phyloP scores from a whole-genome alignment of 805 yeast species.

The Isabelozyma pseudorhagii region DNA sequence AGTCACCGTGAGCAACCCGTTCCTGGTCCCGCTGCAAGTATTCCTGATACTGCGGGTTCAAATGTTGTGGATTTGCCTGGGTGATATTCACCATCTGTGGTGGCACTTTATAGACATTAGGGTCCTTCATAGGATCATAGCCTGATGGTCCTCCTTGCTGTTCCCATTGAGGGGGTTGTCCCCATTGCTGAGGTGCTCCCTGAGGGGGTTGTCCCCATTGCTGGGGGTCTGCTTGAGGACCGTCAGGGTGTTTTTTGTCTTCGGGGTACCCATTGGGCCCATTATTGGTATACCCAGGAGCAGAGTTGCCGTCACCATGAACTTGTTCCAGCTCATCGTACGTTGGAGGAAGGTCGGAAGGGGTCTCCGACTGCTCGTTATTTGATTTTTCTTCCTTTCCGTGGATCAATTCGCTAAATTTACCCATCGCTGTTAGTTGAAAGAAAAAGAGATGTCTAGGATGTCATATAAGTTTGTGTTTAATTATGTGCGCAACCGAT shows the following conservation, averaged over 20 bases:
- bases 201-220: not conserved
- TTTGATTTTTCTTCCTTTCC: not conserved
- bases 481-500: no score
- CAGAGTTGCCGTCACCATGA: not conserved
- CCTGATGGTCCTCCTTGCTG: not conserved
- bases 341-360: not conserved
- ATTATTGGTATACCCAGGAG: not conserved
- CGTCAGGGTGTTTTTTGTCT: conserved; percentile 1
- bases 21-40: conserved; percentile 29
- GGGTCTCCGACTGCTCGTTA: not conserved
- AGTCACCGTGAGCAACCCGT: conserved; percentile 28
- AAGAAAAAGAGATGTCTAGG: no score
- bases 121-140: conserved; percentile 20
- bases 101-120: conserved; percentile 25
- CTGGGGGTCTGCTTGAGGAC: not conserved
- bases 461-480: no score
- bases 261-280: not conserved
- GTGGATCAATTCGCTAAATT: no score
- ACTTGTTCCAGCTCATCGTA: conserved; percentile 1
- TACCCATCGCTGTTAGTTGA: no score
- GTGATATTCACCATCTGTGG: conserved; percentile 37
- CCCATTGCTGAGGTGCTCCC: not conserved
- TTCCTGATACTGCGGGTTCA: conserved; percentile 36
- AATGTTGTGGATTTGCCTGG: conserved; percentile 31
- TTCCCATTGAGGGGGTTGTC: conserved; percentile 1